phyloP scores from a whole-genome alignment of 805 yeast species.

The Ogataea ramenticola region DNA sequence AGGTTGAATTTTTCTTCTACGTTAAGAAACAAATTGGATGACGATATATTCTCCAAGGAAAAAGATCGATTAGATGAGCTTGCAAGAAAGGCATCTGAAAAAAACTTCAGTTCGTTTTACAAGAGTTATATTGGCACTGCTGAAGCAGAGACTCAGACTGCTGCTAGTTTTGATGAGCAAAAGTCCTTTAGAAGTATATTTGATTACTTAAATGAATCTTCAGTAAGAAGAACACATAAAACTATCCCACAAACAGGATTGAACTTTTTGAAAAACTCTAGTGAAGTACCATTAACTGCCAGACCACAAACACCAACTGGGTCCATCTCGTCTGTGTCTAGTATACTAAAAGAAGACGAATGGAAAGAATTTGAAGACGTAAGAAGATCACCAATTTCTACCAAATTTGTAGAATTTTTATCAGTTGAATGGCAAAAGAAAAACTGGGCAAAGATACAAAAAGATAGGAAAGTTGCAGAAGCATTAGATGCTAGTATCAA shows the following conservation, averaged over 20 bases:
- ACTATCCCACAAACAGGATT: too few species aligned
- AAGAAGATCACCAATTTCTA: too few species aligned
- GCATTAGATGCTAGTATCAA: conserved; percentile 14
- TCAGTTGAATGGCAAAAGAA: background rate
- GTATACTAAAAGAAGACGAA: background rate
- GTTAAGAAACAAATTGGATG: background rate
- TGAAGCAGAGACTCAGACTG: background rate
- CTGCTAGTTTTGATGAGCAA: conserved; percentile 24
- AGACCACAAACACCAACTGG: background rate
- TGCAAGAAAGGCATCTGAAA: background rate
- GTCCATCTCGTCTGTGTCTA: background rate
- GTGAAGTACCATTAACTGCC: conserved; percentile 3
- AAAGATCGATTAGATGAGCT: background rate
- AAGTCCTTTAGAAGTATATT: conserved; percentile 25
- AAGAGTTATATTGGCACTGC: background rate
- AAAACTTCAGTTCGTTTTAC: background rate
- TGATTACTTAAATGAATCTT: conserved; percentile 17
- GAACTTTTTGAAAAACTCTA: conserved; percentile 13
- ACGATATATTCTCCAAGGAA: background rate
- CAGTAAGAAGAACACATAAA: conserved; percentile 1
- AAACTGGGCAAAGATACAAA: background rate
- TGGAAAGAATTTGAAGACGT: background rate
- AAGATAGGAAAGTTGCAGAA: conserved; percentile 7
- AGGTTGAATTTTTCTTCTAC: background rate
- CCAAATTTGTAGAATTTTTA: background rate